Evolutionary conservation across 2,329 filamentous ascomycete genomes (phyloP).

Genomic region (Arthrobotrys musiformis): DNA sequence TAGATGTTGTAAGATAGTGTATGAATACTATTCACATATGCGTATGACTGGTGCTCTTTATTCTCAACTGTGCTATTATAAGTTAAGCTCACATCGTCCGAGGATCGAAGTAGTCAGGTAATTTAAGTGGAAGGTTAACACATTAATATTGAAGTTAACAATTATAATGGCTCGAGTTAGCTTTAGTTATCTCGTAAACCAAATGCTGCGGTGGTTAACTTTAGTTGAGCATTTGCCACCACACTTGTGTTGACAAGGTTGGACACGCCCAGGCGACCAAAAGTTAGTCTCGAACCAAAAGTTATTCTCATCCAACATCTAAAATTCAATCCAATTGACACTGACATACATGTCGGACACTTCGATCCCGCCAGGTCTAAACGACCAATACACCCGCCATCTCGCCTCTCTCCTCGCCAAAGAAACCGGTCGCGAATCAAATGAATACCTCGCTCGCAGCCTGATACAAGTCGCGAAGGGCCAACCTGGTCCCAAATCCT

Average conservation of each 20-base stretch:
- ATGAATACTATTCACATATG: neutral
- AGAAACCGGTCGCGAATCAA: conserved; percentile 56
- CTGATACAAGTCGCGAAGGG: conserved; percentile 59
- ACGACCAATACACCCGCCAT: conserved; percentile 57
- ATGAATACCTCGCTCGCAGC: conserved; percentile 59
- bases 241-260: neutral
- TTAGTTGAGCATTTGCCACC: neutral
- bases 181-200: no score
- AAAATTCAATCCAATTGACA: conserved; percentile 1
- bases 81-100: no score
- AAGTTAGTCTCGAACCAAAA: neutral
- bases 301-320: neutral
- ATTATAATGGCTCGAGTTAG: no score
- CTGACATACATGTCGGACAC: conserved; percentile 45
- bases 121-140: no score
- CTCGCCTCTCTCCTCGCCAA: conserved; percentile 57
- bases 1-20: conserved; percentile 2
- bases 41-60: no score
- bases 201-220: no score
- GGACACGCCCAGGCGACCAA: neutral
- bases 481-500: conserved; percentile 59
- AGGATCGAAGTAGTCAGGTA: neutral
- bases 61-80: no score
- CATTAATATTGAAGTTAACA: no score
- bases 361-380: conserved; percentile 57